Evolutionary conservation across 1,139 yeast genomes (phyloP), one percentile per base, ranked within the genome.

Genomic region (Saccharomycopsis hybrid): DNA sequence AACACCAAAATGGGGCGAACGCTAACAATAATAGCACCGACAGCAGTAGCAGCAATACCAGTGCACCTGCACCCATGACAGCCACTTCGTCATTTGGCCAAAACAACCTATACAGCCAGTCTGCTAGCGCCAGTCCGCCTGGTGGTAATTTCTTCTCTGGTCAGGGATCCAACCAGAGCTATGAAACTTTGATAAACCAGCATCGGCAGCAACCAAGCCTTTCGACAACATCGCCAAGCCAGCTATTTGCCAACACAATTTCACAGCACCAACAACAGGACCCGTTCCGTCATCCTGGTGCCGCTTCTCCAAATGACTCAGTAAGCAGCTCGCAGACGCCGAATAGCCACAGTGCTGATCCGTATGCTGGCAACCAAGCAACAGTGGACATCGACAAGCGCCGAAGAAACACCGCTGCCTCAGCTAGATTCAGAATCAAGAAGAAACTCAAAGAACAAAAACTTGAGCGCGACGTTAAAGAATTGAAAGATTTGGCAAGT

Each of bases 401-500:
- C 58, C 72, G 76, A 61, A 66, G 83, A 58, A 79, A 79, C 61
- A 78, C 85, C 2, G 79, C 81, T 3, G 85, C 85, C 1, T 73
- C 79, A 18, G 85, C 85, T 3, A 62, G 84, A 53, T 80, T 80
- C 62, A 67, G 85, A 58, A 70, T 77, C 54, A 80, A 79, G 66
- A 78, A 78, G 70, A 79, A 78, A 65, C 60, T 73, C 60, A 77
- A 73, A 64, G 83, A 78, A 59, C 75, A 74, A 61, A 79, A 77
- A 59, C 74, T 80, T 80, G 79, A 76, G 58, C 69, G 71, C 54
- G 71, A 63, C 50, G 69, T 79, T 43, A 69, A 65, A 53, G 69
- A 69, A 41, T 68, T 78, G 54, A 71, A 38, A 18, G 60, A 56
- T 28, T 65, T 64, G 52, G 70, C 76, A 36, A 58, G 58, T 25